These are phyloP conservation scores for Alternaria ventricosa DNA, from an alignment of 2,329 filamentous ascomycete genomes.

Conservation along the genomic window DNA sequence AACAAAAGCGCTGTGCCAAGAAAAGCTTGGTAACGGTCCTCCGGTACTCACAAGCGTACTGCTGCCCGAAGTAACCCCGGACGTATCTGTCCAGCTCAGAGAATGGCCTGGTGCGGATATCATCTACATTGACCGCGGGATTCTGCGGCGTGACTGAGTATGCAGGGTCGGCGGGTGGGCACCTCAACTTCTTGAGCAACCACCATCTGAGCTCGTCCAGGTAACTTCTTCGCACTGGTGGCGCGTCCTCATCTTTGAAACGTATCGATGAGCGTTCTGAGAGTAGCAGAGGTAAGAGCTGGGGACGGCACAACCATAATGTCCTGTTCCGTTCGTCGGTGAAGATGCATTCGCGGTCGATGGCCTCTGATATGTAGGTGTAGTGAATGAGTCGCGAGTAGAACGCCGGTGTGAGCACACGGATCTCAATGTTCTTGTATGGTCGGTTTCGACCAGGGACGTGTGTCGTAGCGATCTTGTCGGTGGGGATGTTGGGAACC, in stretches of 20 bases:
- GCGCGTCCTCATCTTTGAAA: constrained; percentile 37
- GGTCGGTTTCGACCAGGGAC: constrained; percentile 3
- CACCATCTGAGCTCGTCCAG: constrained; percentile 46
- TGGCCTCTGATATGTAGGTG: constrained; percentile 65
- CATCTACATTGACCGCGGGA: constrained; percentile 28
- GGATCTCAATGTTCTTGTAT: constrained; percentile 59
- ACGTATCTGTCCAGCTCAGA: constrained; percentile 52
- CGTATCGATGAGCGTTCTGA: constrained; percentile 32
- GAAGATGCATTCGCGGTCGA: constrained; percentile 64
- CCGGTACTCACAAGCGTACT: constrained; percentile 43
- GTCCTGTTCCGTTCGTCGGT: constrained; percentile 64
- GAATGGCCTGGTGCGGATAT: constrained; percentile 47
- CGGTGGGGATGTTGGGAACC: constrained; percentile 46
- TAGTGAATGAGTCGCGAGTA: constrained; percentile 72
- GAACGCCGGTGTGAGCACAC: constrained; percentile 68
- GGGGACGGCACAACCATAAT: constrained; percentile 62
- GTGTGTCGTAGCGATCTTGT: constrained; percentile 32
- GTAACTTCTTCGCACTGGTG: constrained; percentile 8
- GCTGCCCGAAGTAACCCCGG: constrained; percentile 12
- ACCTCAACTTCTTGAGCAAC: constrained; percentile 48
- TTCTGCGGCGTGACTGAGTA: constrained; percentile 39
- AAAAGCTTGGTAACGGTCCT: constrained; percentile 50
- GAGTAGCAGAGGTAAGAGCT: constrained; percentile 52
- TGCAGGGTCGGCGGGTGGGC: constrained; percentile 47
- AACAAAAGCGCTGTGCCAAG: constrained; percentile 49